Evolutionary conservation across 2,329 filamentous ascomycete species (phyloP).

Genomic region (Aspergillus costaricaensis): DNA sequence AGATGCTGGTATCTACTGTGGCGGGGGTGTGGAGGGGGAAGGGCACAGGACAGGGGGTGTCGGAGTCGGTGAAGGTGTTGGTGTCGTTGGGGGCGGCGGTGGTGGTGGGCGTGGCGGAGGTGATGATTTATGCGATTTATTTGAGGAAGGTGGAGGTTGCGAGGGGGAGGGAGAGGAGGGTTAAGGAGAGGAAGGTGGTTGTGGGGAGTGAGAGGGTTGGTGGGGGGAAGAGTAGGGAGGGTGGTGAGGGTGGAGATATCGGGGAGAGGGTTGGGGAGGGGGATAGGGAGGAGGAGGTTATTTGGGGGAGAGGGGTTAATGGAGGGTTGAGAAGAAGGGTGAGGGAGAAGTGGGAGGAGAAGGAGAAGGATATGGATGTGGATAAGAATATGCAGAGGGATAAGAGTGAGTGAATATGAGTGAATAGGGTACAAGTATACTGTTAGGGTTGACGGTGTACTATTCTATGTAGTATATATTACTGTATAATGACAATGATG

Average conservation of each 20-base stretch:
- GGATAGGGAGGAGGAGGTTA: slow-evolving; percentile 34
- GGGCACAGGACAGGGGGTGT: slow-evolving; percentile 21
- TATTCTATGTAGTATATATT: no score
- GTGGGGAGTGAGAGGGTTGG: slow-evolving; percentile 26
- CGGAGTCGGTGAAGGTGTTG: slow-evolving; percentile 42
- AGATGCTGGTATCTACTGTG: slow-evolving; percentile 27
- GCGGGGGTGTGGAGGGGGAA: slow-evolving; percentile 17
- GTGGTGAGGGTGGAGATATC: not conserved
- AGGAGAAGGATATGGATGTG: slow-evolving; percentile 16
- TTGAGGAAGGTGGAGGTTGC: slow-evolving; percentile 46
- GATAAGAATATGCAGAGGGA: slow-evolving; percentile 12
- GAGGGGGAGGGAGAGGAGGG: slow-evolving; percentile 38
- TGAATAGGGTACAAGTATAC: no score
- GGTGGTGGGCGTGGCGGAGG: slow-evolving; percentile 50
- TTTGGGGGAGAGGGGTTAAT: slow-evolving; percentile 45
- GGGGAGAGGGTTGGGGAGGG: not conserved
- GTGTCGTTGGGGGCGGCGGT: slow-evolving; percentile 44
- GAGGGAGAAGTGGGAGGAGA: slow-evolving; percentile 41
- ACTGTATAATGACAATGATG: no score
- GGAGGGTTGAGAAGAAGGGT: slow-evolving; percentile 44
- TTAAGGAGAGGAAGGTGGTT: slow-evolving; percentile 44
- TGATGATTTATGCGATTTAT: slow-evolving; percentile 50
- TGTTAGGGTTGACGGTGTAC: slow-evolving; percentile 8
- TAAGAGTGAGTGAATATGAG: not conserved
- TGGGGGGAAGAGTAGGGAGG: slow-evolving; percentile 2